These are phyloP conservation scores for Tetratostichococcus sp. DNA, from an alignment of 139 green algal genomes.

Conservation along the genomic window DNA sequence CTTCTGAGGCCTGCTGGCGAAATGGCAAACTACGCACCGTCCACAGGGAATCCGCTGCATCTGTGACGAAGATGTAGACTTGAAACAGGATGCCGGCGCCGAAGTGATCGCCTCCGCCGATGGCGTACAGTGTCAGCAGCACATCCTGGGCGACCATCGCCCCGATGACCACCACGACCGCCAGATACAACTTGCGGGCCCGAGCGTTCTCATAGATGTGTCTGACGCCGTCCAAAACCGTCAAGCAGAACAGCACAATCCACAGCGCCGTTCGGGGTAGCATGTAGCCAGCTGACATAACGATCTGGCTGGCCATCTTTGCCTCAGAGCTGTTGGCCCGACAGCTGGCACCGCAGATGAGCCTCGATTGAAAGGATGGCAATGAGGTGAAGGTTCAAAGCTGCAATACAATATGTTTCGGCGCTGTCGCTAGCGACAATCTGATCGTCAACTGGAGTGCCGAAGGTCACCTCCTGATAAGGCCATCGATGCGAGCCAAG, in stretches of 20 bases:
- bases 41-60: slow-evolving; percentile 40
- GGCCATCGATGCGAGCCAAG: no score
- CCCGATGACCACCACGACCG: slow-evolving; percentile 19
- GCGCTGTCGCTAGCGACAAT: no score
- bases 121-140: slow-evolving; percentile 10
- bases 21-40: slow-evolving; percentile 14
- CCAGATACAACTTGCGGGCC: slow-evolving; percentile 41
- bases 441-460: no score
- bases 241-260: slow-evolving; percentile 23
- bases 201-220: slow-evolving; percentile 28
- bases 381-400: no score
- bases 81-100: slow-evolving; percentile 1
- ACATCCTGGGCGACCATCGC: slow-evolving; percentile 19
- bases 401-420: no score
- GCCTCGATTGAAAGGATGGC: no score
- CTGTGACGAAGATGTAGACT: slow-evolving; percentile 47
- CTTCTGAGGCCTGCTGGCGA: no score
- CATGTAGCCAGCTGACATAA: slow-evolving; percentile 24
- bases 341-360: no score
- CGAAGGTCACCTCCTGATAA: no score
- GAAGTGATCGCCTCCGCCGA: background rate
- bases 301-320: slow-evolving; percentile 19
- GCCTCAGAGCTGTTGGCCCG: no score
- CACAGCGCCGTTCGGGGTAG: slow-evolving; percentile 26
- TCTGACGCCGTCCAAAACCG: slow-evolving; percentile 23